A percentile compares a stretch with the other conserved stretches of the same genome.
These are phyloP conservation scores for Botrytis byssoidea DNA, from an alignment of 2,329 filamentous ascomycete genomes.

Conservation along the genomic window DNA sequence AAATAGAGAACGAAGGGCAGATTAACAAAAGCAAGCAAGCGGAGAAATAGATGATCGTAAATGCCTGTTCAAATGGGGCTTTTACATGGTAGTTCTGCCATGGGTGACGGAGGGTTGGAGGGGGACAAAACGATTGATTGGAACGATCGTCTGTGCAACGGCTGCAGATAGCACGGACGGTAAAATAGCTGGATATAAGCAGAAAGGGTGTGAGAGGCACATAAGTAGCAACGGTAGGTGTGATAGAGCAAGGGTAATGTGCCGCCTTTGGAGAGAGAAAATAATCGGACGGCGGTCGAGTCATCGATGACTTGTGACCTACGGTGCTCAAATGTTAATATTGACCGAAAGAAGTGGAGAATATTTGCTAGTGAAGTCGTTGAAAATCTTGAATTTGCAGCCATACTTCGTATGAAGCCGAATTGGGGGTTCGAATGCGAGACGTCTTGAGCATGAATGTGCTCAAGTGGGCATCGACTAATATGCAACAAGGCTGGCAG, in stretches of 20 bases:
- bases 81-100: slow-evolving; percentile 8
- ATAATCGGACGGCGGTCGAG: neutral
- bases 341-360: neutral
- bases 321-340: neutral
- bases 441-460: neutral
- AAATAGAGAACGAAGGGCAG: neutral
- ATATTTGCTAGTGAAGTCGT: neutral
- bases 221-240: neutral
- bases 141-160: neutral
- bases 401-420: neutral
- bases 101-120: neutral
- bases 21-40: neutral
- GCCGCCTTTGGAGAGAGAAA: neutral
- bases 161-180: slow-evolving; percentile 10
- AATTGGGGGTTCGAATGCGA: neutral
- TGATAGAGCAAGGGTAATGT: neutral
- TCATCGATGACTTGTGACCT: slow-evolving; percentile 2
- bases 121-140: slow-evolving; percentile 10
- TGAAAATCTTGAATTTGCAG: neutral
- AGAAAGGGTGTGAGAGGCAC: neutral
- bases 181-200: neutral
- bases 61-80: neutral
- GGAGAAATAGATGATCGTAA: slow-evolving; percentile 8
- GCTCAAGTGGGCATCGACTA: neutral
- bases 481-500: neutral